These are phyloP conservation scores for Pyrenochaeta sp. DNA, from an alignment of 2,329 filamentous ascomycete species.

Conservation along the genomic window DNA sequence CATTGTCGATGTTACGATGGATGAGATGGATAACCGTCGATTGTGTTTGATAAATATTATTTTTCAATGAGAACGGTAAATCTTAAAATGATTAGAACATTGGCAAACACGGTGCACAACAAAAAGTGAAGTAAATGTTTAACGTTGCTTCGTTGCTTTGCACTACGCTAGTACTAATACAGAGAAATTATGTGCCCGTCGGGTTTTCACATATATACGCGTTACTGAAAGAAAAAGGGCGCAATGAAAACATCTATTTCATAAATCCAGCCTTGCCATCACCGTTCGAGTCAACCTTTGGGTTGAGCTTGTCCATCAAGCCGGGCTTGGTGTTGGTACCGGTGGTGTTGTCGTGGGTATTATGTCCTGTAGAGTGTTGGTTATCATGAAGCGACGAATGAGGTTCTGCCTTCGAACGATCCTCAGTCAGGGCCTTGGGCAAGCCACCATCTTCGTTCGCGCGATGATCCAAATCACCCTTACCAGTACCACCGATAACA, in stretches of 20 bases:
- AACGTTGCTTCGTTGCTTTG: not conserved
- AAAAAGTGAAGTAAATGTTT: not conserved
- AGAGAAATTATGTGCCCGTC: not conserved
- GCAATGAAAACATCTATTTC: conserved; percentile 48
- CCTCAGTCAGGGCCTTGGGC: conserved; percentile 18
- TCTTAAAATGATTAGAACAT: no score
- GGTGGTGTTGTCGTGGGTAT: conserved; percentile 17
- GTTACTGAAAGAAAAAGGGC: not conserved
- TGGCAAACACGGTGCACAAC: no score
- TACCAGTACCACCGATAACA: conserved; percentile 15
- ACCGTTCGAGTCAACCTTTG: conserved; percentile 59
- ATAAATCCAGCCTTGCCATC: conserved; percentile 67
- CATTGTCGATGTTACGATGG: no score
- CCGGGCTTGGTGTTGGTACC: conserved; percentile 52
- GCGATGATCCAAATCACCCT: conserved; percentile 13
- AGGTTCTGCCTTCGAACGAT: conserved; percentile 17
- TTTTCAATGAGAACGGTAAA: not conserved
- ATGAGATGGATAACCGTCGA: not conserved
- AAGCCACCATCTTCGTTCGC: conserved; percentile 19
- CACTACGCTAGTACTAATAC: conserved; percentile 1
- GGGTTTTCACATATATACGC: not conserved
- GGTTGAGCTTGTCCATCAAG: conserved; percentile 64
- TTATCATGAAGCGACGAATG: conserved; percentile 27
- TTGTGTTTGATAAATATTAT: not conserved
- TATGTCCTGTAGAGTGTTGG: conserved; percentile 21